A percentile compares a stretch with the other conserved stretches of the same genome.
These are phyloP conservation scores for Lathyrus oleraceus DNA, from an alignment of 306 rosid genomes.

Conservation along the genomic window DNA sequence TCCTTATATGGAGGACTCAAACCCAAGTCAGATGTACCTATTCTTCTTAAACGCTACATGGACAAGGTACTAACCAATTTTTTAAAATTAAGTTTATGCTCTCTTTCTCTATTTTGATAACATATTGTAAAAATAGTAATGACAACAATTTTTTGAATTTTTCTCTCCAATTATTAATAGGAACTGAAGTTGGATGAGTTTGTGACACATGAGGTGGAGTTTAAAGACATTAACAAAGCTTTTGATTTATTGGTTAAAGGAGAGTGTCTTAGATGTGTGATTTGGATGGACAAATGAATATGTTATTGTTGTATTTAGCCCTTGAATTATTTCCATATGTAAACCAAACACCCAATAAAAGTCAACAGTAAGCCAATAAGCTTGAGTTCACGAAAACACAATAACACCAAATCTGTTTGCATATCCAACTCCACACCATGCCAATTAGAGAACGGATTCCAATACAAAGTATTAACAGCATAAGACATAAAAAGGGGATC, in stretches of 20 bases:
- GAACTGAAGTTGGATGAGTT: slow-evolving; percentile 77
- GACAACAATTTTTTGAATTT: not conserved
- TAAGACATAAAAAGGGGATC: too few species aligned
- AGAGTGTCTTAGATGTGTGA: slow-evolving; percentile 63
- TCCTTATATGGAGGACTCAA: slow-evolving; percentile 82
- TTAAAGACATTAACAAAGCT: slow-evolving; percentile 78
- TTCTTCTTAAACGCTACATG: slow-evolving; percentile 65
- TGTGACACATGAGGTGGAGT: slow-evolving; percentile 66
- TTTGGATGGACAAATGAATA: slow-evolving; percentile 62
- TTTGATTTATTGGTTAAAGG: slow-evolving; percentile 70
- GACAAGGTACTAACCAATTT: slow-evolving; percentile 62
- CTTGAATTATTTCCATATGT: not conserved
- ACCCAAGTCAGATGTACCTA: slow-evolving; percentile 71
- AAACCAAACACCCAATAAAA: too few species aligned
- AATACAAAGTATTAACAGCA: too few species aligned
- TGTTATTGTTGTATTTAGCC: not conserved
- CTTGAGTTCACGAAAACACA: too few species aligned
- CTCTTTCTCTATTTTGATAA: not conserved
- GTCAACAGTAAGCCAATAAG: too few species aligned
- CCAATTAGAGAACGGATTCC: too few species aligned
- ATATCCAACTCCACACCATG: too few species aligned
- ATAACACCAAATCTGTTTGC: too few species aligned
- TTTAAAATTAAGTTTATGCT: not conserved
- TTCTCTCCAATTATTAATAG: slow-evolving; percentile 37
- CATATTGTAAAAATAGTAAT: not conserved